Evolutionary conservation across 176 grass and related monocot species (phyloP).

Genomic region (Ensete ventricosum): DNA sequence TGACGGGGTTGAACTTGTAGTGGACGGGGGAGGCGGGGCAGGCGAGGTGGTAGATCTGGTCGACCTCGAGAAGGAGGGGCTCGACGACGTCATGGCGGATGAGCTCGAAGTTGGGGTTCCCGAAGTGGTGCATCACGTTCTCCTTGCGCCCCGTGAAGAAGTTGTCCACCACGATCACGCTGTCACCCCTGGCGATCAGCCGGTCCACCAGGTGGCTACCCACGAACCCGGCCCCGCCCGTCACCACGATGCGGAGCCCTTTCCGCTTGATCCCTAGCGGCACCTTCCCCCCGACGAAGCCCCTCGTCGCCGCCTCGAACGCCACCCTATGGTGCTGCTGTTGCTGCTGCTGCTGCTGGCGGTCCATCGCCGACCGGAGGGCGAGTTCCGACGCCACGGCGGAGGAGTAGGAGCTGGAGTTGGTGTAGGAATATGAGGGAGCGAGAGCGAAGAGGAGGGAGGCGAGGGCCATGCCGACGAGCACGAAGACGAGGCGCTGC

Average conservation of each 20-base stretch:
- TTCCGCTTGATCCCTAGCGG: slow-evolving; percentile 80
- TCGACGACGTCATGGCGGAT: slow-evolving; percentile 98
- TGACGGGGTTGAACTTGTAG: slow-evolving; percentile 97
- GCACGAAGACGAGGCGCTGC: slow-evolving; percentile 25
- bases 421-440: background rate
- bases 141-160: slow-evolving; percentile 94
- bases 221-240: slow-evolving; percentile 83
- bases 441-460: slow-evolving; percentile 38
- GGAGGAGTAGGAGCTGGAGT: background rate
- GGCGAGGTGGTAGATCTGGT: slow-evolving; percentile 97
- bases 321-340: background rate
- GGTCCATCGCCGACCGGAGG: background rate
- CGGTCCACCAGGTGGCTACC: slow-evolving; percentile 89
- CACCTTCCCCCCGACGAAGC: slow-evolving; percentile 63
- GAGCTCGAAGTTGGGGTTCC: slow-evolving; percentile 81
- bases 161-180: slow-evolving; percentile 93
- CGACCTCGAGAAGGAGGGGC: slow-evolving; percentile 87
- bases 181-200: slow-evolving; percentile 65
- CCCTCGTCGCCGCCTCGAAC: slow-evolving; percentile 2
- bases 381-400: background rate
- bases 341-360: background rate
- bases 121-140: slow-evolving; percentile 78
- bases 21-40: slow-evolving; percentile 90
- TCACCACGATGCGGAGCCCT: slow-evolving; percentile 68
- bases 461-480: slow-evolving; percentile 9